Evolutionary conservation across 1,284 basidiomycete species (phyloP).

Genomic region (Sporisorium iseilematis-ciliati): DNA sequence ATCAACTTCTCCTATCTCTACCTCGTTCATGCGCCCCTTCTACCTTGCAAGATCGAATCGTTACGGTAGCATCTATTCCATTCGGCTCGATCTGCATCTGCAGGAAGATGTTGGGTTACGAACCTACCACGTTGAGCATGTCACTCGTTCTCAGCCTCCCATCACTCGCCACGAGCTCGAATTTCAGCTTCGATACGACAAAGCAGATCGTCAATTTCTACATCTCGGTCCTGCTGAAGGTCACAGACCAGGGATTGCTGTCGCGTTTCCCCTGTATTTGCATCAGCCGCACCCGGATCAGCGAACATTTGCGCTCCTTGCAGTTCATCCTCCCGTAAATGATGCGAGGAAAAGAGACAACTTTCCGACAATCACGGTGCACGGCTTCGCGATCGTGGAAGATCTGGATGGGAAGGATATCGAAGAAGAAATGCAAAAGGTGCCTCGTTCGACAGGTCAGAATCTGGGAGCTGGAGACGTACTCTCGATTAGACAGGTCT

Average conservation of each 20-base stretch:
- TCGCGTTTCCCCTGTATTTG: not conserved
- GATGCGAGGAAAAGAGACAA: not conserved
- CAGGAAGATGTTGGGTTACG: not conserved
- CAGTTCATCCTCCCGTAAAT: not conserved
- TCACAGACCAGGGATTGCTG: not conserved
- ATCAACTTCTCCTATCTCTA: not conserved
- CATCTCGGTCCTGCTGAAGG: slow-evolving; percentile 9
- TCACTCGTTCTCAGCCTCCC: not conserved
- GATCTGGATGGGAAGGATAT: not conserved
- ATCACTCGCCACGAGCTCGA: slow-evolving; percentile 1
- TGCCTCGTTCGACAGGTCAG: not conserved
- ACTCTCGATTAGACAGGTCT: not conserved
- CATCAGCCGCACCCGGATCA: not conserved
- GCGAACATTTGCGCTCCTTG: slow-evolving; percentile 5
- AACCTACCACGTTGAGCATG: not conserved
- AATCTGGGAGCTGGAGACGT: not conserved
- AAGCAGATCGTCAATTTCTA: not conserved
- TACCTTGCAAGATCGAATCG: not conserved
- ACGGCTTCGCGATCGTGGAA: not conserved
- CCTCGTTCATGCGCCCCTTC: slow-evolving; percentile 10
- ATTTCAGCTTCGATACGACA: slow-evolving; percentile 9
- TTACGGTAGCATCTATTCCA: not conserved
- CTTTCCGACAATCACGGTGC: not conserved
- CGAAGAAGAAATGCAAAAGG: not conserved
- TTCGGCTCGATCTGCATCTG: slow-evolving; percentile 7